Conservation (phyloP, 2,329 filamentous ascomycete genomes). For the Phialocephala subalpina region DNA sequence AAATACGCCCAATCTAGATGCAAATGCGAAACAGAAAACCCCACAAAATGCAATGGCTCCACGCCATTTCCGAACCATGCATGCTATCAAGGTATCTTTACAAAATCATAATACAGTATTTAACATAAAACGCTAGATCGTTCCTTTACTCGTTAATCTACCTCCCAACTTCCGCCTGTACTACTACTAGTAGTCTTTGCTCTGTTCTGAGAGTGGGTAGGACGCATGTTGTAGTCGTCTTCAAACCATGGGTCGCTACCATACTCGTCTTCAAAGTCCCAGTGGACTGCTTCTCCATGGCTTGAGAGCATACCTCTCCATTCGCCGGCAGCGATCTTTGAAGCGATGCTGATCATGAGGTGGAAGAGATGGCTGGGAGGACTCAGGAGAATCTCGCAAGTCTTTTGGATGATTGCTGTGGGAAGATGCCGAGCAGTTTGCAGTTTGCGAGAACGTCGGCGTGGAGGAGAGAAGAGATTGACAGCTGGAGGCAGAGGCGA, state of each 20-base stretch:
- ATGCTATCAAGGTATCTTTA: conserved; percentile 13
- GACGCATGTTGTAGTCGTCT: conserved; percentile 62
- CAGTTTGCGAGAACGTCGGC: conserved; percentile 50
- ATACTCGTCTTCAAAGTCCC: conserved; percentile 59
- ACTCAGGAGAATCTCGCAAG: conserved; percentile 77
- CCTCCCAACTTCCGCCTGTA: conserved; percentile 30
- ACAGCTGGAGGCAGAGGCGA: conserved; percentile 74
- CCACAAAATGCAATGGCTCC: conserved; percentile 5
- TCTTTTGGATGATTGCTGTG: conserved; percentile 76
- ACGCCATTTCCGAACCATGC: conserved; percentile 4
- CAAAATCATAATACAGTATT: conserved; percentile 13
- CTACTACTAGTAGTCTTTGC: conserved; percentile 18
- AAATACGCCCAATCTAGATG: conserved; percentile 5
- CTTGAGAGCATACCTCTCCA: conserved; percentile 68
- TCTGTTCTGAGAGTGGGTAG: conserved; percentile 22
- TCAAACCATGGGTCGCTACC: conserved; percentile 64
- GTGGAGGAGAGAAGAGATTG: conserved; percentile 66
- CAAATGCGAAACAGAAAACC: background rate
- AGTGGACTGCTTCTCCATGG: conserved; percentile 61
- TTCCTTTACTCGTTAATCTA: conserved; percentile 19
- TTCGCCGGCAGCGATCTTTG: conserved; percentile 72
- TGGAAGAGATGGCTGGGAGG: conserved; percentile 82
- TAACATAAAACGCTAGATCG: conserved; percentile 2
- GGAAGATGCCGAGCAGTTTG: conserved; percentile 61
- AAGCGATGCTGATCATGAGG: conserved; percentile 83